Evolutionary conservation across 345 rosid species (phyloP).

Genomic region (Combretum micranthum): DNA sequence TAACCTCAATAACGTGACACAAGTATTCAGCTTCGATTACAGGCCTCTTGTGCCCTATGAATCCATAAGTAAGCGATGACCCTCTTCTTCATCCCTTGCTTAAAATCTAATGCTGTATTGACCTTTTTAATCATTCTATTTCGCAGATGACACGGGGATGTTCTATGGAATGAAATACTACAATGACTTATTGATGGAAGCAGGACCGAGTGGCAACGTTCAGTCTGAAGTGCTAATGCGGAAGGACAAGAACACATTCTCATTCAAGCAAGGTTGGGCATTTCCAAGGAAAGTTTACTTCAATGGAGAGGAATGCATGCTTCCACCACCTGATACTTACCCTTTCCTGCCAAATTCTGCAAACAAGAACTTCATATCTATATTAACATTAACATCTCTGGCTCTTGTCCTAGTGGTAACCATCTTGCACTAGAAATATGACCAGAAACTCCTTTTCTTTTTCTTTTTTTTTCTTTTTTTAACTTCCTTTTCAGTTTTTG

Average conservation of each 20-base stretch:
- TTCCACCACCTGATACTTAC: constrained; percentile 82
- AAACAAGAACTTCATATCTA: constrained; percentile 13
- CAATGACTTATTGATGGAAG: constrained; percentile 84
- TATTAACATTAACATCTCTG: constrained; percentile 16
- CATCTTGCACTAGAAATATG: constrained; percentile 13
- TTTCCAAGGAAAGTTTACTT: constrained; percentile 85
- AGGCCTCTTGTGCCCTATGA: constrained; percentile 64
- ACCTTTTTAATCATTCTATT: neutral
- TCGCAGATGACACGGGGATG: constrained; percentile 85
- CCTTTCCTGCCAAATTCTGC: constrained; percentile 73
- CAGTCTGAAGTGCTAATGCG: constrained; percentile 82
- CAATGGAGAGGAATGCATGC: constrained; percentile 88
- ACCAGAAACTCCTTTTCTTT: too few species aligned
- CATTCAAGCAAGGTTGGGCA: constrained; percentile 90
- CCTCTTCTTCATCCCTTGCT: too few species aligned
- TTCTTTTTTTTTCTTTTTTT: too few species aligned
- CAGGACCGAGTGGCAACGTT: constrained; percentile 79
- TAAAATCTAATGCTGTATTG: neutral
- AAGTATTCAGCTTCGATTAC: constrained; percentile 85
- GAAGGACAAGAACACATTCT: constrained; percentile 70
- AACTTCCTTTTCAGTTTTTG: too few species aligned
- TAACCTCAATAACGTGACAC: constrained; percentile 74
- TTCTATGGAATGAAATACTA: constrained; percentile 68
- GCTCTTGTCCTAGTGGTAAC: constrained; percentile 24
- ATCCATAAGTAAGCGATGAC: constrained; percentile 46